These are phyloP conservation scores for Cylindrotheca closterium DNA, from an alignment of 108 stramenopile genomes.

Conservation along the genomic window DNA sequence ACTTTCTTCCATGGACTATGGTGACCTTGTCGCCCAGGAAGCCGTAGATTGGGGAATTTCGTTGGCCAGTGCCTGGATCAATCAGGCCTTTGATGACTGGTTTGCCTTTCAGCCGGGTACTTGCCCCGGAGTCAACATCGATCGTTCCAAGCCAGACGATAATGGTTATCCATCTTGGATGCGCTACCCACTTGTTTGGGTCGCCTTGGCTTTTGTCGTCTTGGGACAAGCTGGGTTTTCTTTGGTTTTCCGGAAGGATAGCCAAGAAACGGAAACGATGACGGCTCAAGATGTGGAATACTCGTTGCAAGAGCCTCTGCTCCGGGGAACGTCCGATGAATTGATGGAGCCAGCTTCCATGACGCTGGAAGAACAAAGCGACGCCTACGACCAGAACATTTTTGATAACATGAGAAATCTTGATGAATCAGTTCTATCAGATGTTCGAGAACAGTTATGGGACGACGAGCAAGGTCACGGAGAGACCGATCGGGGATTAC, in stretches of 20 bases:
- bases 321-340: not conserved
- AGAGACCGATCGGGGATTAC: too few species aligned
- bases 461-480: slow-evolving; percentile 10
- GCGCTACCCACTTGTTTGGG: slow-evolving; percentile 4
- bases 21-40: not conserved
- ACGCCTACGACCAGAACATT: slow-evolving; percentile 10
- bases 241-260: not conserved
- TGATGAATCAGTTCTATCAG: slow-evolving; percentile 10
- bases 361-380: slow-evolving; percentile 13
- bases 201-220: slow-evolving; percentile 2
- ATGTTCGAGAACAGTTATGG: slow-evolving; percentile 14
- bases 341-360: slow-evolving; percentile 5
- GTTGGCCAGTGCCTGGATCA: slow-evolving; percentile 10
- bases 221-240: slow-evolving; percentile 16
- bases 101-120: not conserved
- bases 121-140: slow-evolving; percentile 10
- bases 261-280: not conserved
- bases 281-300: not conserved
- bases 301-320: not conserved
- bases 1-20: not conserved
- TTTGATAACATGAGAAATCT: not conserved
- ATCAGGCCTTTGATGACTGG: slow-evolving; percentile 29
- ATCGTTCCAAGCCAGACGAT: slow-evolving; percentile 5
- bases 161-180: not conserved
- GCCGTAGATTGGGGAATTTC: slow-evolving; percentile 15